A percentile compares a stretch with the other conserved stretches of the same genome.
Evolutionary conservation across 2,329 filamentous ascomycete species (phyloP).

Genomic region (Exophiala oligosperma): DNA sequence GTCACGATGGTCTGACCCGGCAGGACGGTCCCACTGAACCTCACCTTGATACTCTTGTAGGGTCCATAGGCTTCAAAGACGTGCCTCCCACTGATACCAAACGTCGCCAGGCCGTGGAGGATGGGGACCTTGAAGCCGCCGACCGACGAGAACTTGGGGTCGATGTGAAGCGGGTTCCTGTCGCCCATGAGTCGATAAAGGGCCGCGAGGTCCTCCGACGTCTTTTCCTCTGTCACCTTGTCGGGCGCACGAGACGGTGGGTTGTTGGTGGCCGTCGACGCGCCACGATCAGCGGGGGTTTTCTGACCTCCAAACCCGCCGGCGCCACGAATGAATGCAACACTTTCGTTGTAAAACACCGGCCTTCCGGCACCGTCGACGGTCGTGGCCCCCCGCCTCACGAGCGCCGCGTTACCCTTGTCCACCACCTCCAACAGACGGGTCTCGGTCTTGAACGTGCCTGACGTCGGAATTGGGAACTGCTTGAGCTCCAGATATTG

Average conservation of each 20-base stretch:
- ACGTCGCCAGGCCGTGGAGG: slow-evolving; percentile 89
- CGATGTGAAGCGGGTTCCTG: slow-evolving; percentile 93
- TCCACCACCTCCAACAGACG: slow-evolving; percentile 86
- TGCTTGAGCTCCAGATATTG: slow-evolving; percentile 93
- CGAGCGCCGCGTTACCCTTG: slow-evolving; percentile 85
- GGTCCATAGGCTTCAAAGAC: slow-evolving; percentile 79
- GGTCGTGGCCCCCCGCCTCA: slow-evolving; percentile 77
- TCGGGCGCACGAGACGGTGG: slow-evolving; percentile 76
- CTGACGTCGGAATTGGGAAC: slow-evolving; percentile 85
- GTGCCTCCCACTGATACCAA: slow-evolving; percentile 88
- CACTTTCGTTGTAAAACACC: slow-evolving; percentile 93
- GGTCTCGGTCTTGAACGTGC: background rate
- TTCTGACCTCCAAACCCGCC: slow-evolving; percentile 84
- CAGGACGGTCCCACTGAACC: slow-evolving; percentile 80
- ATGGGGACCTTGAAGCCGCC: slow-evolving; percentile 94
- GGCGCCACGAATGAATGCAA: slow-evolving; percentile 85
- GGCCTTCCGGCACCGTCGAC: slow-evolving; percentile 81
- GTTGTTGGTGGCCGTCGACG: slow-evolving; percentile 69
- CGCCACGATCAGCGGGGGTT: slow-evolving; percentile 74
- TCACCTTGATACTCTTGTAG: slow-evolving; percentile 87
- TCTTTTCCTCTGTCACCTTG: slow-evolving; percentile 77
- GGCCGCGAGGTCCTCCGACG: slow-evolving; percentile 85
- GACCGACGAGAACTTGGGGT: slow-evolving; percentile 88
- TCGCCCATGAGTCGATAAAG: slow-evolving; percentile 92
- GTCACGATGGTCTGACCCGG: slow-evolving; percentile 73